Percentiles rank a stretch among this genome's conserved stretches.
Conservation (phyloP, 139 green algal species). For the Choricystis sp. region DNA sequence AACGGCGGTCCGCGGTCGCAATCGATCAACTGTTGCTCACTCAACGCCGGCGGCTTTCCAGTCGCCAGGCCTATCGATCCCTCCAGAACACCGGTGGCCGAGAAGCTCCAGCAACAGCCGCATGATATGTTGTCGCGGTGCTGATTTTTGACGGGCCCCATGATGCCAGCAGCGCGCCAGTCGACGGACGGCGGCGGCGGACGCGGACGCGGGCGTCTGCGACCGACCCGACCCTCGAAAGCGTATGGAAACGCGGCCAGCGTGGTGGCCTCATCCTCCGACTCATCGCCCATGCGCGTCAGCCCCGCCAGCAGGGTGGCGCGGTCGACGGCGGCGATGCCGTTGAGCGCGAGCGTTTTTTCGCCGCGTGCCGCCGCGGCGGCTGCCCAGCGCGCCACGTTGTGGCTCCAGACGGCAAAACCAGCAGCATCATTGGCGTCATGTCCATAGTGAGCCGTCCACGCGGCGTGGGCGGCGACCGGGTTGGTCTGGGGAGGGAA, state of each 20-base stretch:
- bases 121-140: conserved; percentile 6
- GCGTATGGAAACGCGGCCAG: background rate
- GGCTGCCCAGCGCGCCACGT: background rate
- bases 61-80: conserved; percentile 6
- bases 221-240: no score
- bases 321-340: background rate
- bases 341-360: background rate
- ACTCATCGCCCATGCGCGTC: background rate
- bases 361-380: background rate
- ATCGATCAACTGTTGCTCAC: conserved; percentile 9
- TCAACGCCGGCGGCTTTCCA: background rate
- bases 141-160: conserved; percentile 15
- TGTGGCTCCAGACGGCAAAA: background rate
- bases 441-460: background rate
- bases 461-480: background rate
- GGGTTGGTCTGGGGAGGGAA: background rate
- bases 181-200: background rate
- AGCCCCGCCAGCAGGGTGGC: background rate
- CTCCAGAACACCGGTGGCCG: conserved; percentile 7
- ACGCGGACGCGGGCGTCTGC: background rate
- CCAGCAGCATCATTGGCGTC: background rate
- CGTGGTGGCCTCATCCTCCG: background rate
- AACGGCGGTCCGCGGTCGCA: conserved; percentile 2
- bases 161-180: conserved; percentile 4
- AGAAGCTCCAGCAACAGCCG: conserved; percentile 12